These are phyloP conservation scores for Rhynchosporium agropyri DNA, from an alignment of 2,329 filamentous ascomycete genomes.

Conservation along the genomic window DNA sequence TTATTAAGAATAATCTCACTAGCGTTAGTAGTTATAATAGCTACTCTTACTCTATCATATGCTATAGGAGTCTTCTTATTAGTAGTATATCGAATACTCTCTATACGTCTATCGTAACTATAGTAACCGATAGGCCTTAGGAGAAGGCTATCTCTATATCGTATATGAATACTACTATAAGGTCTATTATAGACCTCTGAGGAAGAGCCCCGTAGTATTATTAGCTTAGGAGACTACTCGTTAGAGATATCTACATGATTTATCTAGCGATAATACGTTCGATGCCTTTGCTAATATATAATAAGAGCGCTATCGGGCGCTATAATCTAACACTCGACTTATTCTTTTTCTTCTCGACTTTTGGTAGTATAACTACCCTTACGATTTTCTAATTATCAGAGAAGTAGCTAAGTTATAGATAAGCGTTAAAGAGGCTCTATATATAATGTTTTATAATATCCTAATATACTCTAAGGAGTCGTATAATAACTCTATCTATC, in stretches of 20 bases:
- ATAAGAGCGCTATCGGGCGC: background rate
- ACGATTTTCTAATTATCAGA: background rate
- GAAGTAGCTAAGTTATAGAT: background rate
- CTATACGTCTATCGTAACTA: background rate
- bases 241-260: background rate
- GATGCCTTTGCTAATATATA: background rate
- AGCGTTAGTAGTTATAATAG: background rate
- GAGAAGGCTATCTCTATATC: background rate
- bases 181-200: background rate
- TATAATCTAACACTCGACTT: background rate
- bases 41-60: background rate
- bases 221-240: background rate
- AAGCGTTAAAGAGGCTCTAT: background rate
- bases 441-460: background rate
- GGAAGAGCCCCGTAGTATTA: background rate
- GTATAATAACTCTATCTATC: background rate
- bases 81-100: background rate
- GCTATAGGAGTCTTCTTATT: background rate
- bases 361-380: background rate
- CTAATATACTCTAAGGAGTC: background rate
- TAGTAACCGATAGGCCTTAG: background rate
- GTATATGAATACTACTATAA: background rate
- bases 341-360: background rate
- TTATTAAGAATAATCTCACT: background rate
- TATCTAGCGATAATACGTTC: background rate